Conservation (phyloP, 148 eudicot species). For the Vaccinium corymbosum region DNA sequence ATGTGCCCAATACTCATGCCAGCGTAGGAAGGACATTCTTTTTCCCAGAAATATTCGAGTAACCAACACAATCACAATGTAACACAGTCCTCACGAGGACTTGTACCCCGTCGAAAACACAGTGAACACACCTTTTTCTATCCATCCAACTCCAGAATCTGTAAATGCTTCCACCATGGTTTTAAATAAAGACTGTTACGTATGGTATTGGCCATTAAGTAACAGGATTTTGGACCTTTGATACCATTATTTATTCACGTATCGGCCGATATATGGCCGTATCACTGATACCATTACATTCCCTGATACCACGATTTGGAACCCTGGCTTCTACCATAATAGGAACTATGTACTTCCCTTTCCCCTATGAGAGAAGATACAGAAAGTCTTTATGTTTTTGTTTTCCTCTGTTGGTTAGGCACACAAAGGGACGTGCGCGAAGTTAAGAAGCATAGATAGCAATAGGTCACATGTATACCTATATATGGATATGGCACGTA, state of each 20-base stretch:
- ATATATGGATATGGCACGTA: not conserved
- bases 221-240: too few relatives aligned
- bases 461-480: not conserved
- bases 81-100: not conserved
- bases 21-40: not conserved
- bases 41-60: not conserved
- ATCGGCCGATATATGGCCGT: too few relatives aligned
- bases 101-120: too few relatives aligned
- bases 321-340: too few relatives aligned
- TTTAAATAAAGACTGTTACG: too few relatives aligned
- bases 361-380: not conserved
- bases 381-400: not conserved
- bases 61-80: not conserved
- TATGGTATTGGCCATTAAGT: too few relatives aligned
- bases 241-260: too few relatives aligned
- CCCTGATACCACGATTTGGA: too few relatives aligned
- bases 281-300: too few relatives aligned
- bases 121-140: not conserved
- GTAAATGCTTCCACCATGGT: not conserved
- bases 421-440: not conserved
- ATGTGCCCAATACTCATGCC: not conserved
- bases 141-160: not conserved
- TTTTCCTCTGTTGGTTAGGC: not conserved
- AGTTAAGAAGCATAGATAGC: not conserved
- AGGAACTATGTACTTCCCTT: not conserved